Evolutionary conservation across 2,329 filamentous ascomycete genomes (phyloP).

Genomic region (Xylaria sp.): DNA sequence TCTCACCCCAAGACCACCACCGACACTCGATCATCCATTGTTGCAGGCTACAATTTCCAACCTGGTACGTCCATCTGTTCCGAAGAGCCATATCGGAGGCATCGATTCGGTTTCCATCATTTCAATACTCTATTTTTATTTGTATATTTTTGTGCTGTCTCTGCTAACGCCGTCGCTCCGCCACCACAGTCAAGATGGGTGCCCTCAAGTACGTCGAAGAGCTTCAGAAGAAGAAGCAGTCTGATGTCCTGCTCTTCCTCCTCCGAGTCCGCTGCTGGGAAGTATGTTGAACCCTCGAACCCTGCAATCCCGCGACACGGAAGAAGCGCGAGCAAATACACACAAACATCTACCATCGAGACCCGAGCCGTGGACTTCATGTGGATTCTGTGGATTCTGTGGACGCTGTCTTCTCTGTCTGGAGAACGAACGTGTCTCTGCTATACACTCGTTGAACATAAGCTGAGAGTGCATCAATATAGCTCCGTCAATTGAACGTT

Average conservation of each 20-base stretch:
- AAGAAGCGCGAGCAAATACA: slow-evolving; percentile 26
- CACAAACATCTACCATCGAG: slow-evolving; percentile 28
- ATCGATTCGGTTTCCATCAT: neutral
- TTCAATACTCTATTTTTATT: neutral
- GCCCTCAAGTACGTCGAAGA: slow-evolving; percentile 99
- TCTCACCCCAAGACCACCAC: slow-evolving; percentile 25
- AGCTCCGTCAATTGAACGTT: slow-evolving; percentile 99
- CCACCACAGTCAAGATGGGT: slow-evolving; percentile 73
- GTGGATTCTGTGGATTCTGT: slow-evolving; percentile 35
- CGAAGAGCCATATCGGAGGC: neutral
- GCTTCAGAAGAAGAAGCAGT: slow-evolving; percentile 99
- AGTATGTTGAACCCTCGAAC: slow-evolving; percentile 60
- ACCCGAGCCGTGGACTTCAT: slow-evolving; percentile 29
- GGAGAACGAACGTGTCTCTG: slow-evolving; percentile 53
- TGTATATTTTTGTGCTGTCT: neutral
- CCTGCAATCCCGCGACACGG: slow-evolving; percentile 23
- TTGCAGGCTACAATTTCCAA: slow-evolving; percentile 34
- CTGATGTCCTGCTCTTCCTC: slow-evolving; percentile 99
- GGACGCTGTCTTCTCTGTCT: slow-evolving; percentile 32
- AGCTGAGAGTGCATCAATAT: slow-evolving; percentile 99
- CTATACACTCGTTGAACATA: slow-evolving; percentile 99
- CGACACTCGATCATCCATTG: slow-evolving; percentile 34
- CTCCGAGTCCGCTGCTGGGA: slow-evolving; percentile 99
- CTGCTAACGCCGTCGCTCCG: slow-evolving; percentile 22
- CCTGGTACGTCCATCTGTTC: slow-evolving; percentile 29